These are phyloP conservation scores for Neocatenulostroma microsporum DNA, from an alignment of 2,329 filamentous ascomycete genomes.

Conservation along the genomic window DNA sequence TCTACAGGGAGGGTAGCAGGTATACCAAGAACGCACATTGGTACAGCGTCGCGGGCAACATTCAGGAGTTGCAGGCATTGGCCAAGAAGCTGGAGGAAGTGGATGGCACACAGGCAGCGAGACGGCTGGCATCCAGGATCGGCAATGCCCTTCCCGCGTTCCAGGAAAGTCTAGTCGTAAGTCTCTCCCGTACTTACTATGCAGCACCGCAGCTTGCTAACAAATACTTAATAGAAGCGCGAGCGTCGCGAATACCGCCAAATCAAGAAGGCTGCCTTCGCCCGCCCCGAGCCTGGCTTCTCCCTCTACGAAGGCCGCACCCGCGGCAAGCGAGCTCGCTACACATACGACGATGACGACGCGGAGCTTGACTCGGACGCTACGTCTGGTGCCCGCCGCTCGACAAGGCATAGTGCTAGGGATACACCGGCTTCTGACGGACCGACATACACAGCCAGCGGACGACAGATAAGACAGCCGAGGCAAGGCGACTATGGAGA, in stretches of 20 bases:
- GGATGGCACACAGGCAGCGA: conserved; percentile 76
- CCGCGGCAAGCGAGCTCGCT: conserved; percentile 89
- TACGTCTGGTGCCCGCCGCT: conserved; percentile 58
- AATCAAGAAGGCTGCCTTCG: conserved; percentile 76
- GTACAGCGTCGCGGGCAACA: conserved; percentile 86
- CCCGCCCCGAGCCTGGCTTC: conserved; percentile 78
- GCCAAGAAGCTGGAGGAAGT: conserved; percentile 66
- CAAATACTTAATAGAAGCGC: conserved; percentile 59
- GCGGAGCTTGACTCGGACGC: conserved; percentile 57
- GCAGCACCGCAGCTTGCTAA: not conserved
- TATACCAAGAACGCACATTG: conserved; percentile 65
- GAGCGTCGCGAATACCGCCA: conserved; percentile 86
- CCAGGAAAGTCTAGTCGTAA: conserved; percentile 83
- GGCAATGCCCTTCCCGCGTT: conserved; percentile 75
- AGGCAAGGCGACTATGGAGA: conserved; percentile 57
- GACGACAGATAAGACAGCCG: conserved; percentile 70
- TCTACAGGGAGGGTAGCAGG: conserved; percentile 90
- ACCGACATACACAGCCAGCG: conserved; percentile 70
- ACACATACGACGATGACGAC: conserved; percentile 82
- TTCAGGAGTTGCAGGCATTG: conserved; percentile 72
- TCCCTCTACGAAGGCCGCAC: conserved; percentile 95
- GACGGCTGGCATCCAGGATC: conserved; percentile 70
- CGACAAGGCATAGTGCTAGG: conserved; percentile 55
- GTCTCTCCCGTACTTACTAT: conserved; percentile 17
- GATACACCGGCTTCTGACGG: conserved; percentile 64